Conservation (phyloP, 495 filamentous ascomycete genomes). For the Talaromyces borbonicus region DNA sequence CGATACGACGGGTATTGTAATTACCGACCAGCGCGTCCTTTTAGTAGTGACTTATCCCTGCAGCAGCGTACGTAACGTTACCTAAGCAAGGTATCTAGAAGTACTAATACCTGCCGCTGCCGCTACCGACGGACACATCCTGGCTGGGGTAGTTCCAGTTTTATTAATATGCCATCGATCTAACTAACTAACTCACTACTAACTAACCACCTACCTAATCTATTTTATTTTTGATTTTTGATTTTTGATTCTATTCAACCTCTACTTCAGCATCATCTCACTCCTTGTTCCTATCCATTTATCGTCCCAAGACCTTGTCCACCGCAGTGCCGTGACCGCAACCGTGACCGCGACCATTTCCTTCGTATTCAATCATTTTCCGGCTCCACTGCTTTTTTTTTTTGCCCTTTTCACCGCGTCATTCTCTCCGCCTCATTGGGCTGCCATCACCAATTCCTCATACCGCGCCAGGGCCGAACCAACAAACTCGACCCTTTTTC, state of each 20-base stretch:
- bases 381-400: conserved; percentile 3
- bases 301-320: no score
- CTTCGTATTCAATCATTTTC: not conserved
- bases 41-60: no score
- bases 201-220: no score
- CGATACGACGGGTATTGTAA: no score
- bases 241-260: no score
- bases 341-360: no score
- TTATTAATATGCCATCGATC: not conserved
- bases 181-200: no score
- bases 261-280: no score
- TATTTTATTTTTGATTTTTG: no score
- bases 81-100: not conserved
- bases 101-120: conserved; percentile 2
- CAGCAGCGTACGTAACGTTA: not conserved
- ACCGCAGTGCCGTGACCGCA: not conserved
- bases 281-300: no score
- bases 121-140: conserved; percentile 1
- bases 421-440: conserved; percentile 3
- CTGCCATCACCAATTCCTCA: conserved; percentile 1
- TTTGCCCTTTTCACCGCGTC: conserved; percentile 3
- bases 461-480: not conserved
- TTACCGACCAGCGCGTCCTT: no score
- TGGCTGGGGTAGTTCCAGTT: not conserved
- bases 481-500: no score